phyloP scores from a whole-genome alignment of 2,329 filamentous ascomycete species.

The Monilinia polystroma region DNA sequence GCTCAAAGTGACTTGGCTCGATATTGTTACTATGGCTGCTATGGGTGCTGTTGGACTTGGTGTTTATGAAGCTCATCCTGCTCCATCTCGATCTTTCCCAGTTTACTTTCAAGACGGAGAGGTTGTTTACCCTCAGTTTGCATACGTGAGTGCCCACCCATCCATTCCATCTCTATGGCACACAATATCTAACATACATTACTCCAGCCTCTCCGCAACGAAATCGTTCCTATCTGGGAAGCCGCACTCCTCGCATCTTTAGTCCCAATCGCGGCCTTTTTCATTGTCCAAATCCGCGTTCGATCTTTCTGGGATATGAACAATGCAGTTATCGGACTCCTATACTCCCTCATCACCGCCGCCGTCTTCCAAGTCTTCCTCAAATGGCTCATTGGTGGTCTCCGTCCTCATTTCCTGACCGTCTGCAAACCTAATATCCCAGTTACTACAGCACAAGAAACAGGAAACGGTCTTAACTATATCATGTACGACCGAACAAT shows the following conservation, averaged over 20 bases:
- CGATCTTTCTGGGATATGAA: conserved; percentile 69
- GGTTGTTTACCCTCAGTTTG: conserved; percentile 68
- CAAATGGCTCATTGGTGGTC: conserved; percentile 72
- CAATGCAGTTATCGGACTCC: conserved; percentile 66
- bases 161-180: not conserved
- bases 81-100: conserved; percentile 67
- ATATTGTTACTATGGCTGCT: conserved; percentile 64
- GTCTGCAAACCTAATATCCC: conserved; percentile 62
- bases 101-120: conserved; percentile 65
- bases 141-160: conserved; percentile 46
- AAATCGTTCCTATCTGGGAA: conserved; percentile 70
- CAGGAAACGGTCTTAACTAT: conserved; percentile 53
- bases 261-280: conserved; percentile 63
- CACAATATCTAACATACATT: not conserved
- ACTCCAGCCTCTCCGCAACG: conserved; percentile 54
- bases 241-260: conserved; percentile 65
- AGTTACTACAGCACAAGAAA: conserved; percentile 43
- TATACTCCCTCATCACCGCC: conserved; percentile 68
- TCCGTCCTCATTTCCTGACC: conserved; percentile 69
- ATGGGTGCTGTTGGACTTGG: conserved; percentile 68
- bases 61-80: conserved; percentile 64
- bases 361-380: conserved; percentile 73
- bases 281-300: conserved; percentile 65
- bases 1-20: conserved; percentile 65
- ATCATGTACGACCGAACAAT: conserved; percentile 70